phyloP scores from a whole-genome alignment of 1,139 yeast species.

The Debaryomyces subglobosus region DNA sequence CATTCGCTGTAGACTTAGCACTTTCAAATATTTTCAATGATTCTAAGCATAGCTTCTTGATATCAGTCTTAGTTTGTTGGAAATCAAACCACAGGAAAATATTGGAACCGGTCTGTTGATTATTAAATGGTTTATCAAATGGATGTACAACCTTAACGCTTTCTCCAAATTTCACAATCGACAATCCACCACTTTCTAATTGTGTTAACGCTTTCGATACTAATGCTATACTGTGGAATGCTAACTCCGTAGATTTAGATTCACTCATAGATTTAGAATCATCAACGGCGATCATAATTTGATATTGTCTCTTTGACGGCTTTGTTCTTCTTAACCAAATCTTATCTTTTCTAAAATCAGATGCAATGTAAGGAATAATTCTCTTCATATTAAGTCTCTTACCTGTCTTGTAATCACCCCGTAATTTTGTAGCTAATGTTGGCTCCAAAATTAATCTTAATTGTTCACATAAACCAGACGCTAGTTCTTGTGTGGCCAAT shows the following conservation, averaged over 20 bases:
- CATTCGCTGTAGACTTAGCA: constrained; percentile 57
- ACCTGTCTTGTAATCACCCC: constrained; percentile 97
- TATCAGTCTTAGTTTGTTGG: constrained; percentile 86
- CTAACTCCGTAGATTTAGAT: constrained; percentile 84
- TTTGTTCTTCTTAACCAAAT: constrained; percentile 98
- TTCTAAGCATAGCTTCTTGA: constrained; percentile 67
- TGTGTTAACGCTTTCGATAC: constrained; percentile 94
- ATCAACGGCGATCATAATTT: constrained; percentile 96
- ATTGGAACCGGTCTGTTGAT: constrained; percentile 78
- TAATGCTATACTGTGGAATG: constrained; percentile 91
- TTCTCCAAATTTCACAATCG: constrained; percentile 91
- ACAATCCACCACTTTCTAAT: constrained; percentile 90
- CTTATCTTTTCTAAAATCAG: constrained; percentile 96
- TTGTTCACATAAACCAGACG: constrained; percentile 90
- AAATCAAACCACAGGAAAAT: constrained; percentile 90
- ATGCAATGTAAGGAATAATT: constrained; percentile 96
- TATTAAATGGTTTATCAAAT: constrained; percentile 78
- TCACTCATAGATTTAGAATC: constrained; percentile 98
- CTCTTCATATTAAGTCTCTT: constrained; percentile 96
- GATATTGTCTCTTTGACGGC: constrained; percentile 96
- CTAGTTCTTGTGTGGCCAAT: constrained; percentile 78
- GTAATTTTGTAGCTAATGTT: constrained; percentile 87
- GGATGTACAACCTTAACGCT: constrained; percentile 84
- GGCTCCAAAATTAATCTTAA: constrained; percentile 92
- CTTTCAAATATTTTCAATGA: constrained; percentile 77